Conservation (phyloP, 352 stramenopile genomes). For the Globisporangium spinosum region DNA sequence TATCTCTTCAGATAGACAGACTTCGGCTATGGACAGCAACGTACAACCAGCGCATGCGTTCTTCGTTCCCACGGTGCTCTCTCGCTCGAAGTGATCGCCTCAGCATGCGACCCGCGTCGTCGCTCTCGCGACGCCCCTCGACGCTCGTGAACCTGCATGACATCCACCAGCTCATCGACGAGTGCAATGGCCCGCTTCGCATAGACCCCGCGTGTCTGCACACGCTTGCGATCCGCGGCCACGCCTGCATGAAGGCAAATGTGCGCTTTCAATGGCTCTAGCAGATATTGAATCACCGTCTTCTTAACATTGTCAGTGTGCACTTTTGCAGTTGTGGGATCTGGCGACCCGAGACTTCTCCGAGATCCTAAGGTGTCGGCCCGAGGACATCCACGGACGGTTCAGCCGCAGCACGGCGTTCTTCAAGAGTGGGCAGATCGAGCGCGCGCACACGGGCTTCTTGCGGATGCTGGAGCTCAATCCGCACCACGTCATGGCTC, state of each 20-base stretch:
- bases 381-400: constrained; percentile 55
- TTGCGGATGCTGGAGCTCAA: constrained; percentile 58
- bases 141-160: constrained; percentile 32
- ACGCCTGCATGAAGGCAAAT: constrained; percentile 73
- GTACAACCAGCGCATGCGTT: background rate
- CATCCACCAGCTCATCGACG: constrained; percentile 49
- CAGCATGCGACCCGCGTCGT: background rate
- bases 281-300: background rate
- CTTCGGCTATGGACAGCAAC: background rate
- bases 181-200: constrained; percentile 47
- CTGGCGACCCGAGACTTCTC: constrained; percentile 54
- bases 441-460: constrained; percentile 62
- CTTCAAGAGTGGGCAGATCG: constrained; percentile 50
- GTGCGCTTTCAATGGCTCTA: background rate
- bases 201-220: constrained; percentile 49
- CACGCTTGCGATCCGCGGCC: constrained; percentile 52
- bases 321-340: constrained; percentile 32
- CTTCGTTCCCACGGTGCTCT: background rate
- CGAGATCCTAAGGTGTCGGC: constrained; percentile 36
- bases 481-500: constrained; percentile 75
- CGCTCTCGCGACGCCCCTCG: constrained; percentile 19
- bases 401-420: constrained; percentile 76
- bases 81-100: background rate
- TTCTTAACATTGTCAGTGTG: background rate
- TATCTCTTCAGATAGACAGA: background rate